These are phyloP conservation scores for Pleurotus pulmonarius DNA, from an alignment of 768 basidiomycete genomes.

Conservation along the genomic window DNA sequence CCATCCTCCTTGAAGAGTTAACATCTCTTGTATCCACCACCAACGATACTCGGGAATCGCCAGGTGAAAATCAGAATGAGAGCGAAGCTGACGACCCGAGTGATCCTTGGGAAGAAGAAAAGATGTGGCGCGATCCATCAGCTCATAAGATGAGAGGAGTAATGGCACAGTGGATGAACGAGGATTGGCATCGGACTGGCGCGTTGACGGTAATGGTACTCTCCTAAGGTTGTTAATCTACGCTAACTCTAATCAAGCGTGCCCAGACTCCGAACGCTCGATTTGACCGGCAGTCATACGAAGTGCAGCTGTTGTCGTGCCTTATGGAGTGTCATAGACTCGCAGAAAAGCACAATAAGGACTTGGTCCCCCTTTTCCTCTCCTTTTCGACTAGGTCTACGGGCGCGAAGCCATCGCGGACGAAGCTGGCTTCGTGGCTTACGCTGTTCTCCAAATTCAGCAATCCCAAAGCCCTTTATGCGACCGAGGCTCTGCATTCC, in stretches of 20 bases:
- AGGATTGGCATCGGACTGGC: slow-evolving; percentile 20
- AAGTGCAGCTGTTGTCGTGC: slow-evolving; percentile 70
- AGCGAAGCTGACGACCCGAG: slow-evolving; percentile 20
- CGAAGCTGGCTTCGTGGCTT: slow-evolving; percentile 73
- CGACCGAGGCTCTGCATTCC: slow-evolving; percentile 57
- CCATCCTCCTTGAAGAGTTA: slow-evolving; percentile 61
- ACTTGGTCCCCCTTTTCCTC: slow-evolving; percentile 86
- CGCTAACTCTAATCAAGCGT: slow-evolving; percentile 15
- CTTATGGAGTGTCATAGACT: slow-evolving; percentile 67
- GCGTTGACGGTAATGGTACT: slow-evolving; percentile 28
- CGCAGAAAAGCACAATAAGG: slow-evolving; percentile 83
- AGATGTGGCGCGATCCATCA: slow-evolving; percentile 75
- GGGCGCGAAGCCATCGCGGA: slow-evolving; percentile 44
- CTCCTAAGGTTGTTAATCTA: neutral
- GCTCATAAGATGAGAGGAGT: slow-evolving; percentile 55
- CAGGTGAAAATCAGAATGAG: slow-evolving; percentile 10
- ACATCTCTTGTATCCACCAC: slow-evolving; percentile 24
- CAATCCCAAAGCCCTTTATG: slow-evolving; percentile 88
- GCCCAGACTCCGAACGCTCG: slow-evolving; percentile 39
- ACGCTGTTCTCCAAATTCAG: slow-evolving; percentile 83
- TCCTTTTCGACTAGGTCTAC: slow-evolving; percentile 35
- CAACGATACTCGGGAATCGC: slow-evolving; percentile 4
- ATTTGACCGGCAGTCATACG: slow-evolving; percentile 75
- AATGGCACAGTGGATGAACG: slow-evolving; percentile 46
- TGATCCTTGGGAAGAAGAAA: slow-evolving; percentile 63